Evolutionary conservation across 1,284 basidiomycete genomes (phyloP).

Genomic region (Thecaphora thlaspeos): DNA sequence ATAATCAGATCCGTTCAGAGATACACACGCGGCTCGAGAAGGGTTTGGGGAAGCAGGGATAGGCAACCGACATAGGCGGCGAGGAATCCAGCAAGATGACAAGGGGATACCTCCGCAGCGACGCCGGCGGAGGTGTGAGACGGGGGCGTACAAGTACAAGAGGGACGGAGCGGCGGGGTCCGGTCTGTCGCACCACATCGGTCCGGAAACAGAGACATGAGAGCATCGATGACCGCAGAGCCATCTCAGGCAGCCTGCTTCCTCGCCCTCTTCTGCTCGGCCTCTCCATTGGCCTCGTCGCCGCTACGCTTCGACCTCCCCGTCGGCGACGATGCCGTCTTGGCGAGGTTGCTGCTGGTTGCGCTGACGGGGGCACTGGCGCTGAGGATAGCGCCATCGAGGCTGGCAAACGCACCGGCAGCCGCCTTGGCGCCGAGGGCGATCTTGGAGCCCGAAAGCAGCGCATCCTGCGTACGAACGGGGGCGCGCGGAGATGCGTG

Average conservation of each 20-base stretch:
- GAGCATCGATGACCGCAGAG: not conserved
- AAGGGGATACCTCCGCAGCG: no score
- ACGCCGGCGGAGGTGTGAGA: no score
- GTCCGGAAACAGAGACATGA: no score
- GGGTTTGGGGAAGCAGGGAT: no score
- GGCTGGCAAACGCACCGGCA: constrained; percentile 21
- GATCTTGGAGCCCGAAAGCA: not conserved
- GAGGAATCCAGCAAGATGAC: no score
- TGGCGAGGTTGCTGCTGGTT: not conserved
- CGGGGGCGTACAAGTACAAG: no score
- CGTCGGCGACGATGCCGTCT: not conserved
- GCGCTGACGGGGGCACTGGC: constrained; percentile 33
- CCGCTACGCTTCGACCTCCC: constrained; percentile 20
- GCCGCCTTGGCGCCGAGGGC: not conserved
- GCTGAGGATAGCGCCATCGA: constrained; percentile 44
- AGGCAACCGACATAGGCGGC: no score
- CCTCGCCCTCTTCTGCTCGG: constrained; percentile 34
- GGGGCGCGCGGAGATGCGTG: constrained; percentile 38
- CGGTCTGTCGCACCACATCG: no score
- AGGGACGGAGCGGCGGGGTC: no score
- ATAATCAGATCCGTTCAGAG: no score
- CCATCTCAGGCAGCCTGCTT: constrained; percentile 32
- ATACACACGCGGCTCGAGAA: no score
- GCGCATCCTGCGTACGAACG: constrained; percentile 3
- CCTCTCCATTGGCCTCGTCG: constrained; percentile 9